Evolutionary conservation across 2,329 filamentous ascomycete species (phyloP), one percentile per base, ranked within the genome.

Genomic region (Beauveria asiatica): DNA sequence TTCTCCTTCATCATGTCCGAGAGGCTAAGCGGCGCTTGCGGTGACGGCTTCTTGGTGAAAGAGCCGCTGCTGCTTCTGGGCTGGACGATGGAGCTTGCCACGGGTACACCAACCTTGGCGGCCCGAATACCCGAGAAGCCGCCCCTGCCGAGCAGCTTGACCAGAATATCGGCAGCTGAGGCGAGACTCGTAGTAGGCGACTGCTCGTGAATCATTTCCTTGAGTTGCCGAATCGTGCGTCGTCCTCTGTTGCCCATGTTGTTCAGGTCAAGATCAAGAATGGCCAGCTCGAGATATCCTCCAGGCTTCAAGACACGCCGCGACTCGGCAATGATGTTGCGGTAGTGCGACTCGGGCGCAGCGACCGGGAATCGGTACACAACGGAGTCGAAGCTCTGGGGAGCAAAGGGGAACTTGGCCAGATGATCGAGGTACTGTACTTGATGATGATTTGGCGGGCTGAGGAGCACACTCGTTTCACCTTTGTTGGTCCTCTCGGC

Each of bases 181-280:
- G 77, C 79, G 9, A 93, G 77, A 59, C 80, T 85, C 11, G 83
- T 79, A 23, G 83, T 80, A 0, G 83, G 78, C 11, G 88, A 80
- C 8, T 78, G 78, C 19, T 80, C 75, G 62, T 86, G 85, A 65
- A 91, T 84, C 39, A 81, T 78, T 67, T 90, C 86, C 72, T 92
- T 93, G 60, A 93, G 75, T 0, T 79, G 81, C 4, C 89, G 83
- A 3, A 93, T 81, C 0, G 86, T 82, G 17, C 85, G 83, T 6
- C 89, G 82, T 1, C 86, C 85, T 16, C 82, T 82, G 59, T 82
- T 86, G 0, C 90, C 90, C 87, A 93, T 92, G 68, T 90, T 91
- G 72, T 91, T 85, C 62, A 94, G 80, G 67, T 94, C 90, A 11
- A 91, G 79, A 64, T 94, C 90, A 1, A 94, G 80, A 42, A 92